phyloP scores from a whole-genome alignment of 129 eudicot genomes.

The Helichrysum umbraculigerum region DNA sequence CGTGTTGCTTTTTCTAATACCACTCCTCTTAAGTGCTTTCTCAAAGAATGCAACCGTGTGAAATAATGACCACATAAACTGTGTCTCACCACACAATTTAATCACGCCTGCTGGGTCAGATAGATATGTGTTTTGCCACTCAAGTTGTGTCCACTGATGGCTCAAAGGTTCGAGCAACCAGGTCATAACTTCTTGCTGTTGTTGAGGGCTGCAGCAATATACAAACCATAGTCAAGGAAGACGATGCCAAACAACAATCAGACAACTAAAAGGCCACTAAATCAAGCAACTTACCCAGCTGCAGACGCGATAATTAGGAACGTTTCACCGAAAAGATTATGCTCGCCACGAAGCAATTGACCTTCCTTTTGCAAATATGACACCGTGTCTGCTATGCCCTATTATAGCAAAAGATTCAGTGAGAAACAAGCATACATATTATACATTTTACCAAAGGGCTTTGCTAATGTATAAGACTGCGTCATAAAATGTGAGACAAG shows the following conservation, averaged over 20 bases:
- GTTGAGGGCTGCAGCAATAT: conserved; percentile 63
- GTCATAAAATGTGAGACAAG: not conserved
- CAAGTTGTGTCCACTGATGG: conserved; percentile 82
- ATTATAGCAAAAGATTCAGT: conserved; percentile 19
- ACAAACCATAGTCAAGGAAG: conserved; percentile 11
- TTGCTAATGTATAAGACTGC: not conserved
- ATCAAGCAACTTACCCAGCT: conserved; percentile 63
- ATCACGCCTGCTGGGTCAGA: conserved; percentile 79
- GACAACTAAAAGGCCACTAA: conserved; percentile 10
- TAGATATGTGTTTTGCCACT: conserved; percentile 88
- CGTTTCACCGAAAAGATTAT: conserved; percentile 89
- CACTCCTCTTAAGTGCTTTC: conserved; percentile 97
- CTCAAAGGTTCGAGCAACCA: conserved; percentile 99
- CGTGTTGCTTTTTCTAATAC: conserved; percentile 47
- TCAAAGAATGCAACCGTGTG: conserved; percentile 96
- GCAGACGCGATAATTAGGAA: conserved; percentile 87
- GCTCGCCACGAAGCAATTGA: conserved; percentile 86
- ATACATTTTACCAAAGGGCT: not conserved
- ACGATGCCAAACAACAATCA: conserved; percentile 15
- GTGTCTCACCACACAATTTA: conserved; percentile 73
- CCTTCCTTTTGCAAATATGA: conserved; percentile 82
- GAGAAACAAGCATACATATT: not conserved
- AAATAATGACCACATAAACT: conserved; percentile 92
- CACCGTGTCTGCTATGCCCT: conserved; percentile 91
- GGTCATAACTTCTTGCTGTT: conserved; percentile 92